Percentiles rank a stretch among this genome's conserved stretches.
phyloP scores from a whole-genome alignment of 768 basidiomycete species.

The Chiua virens region DNA sequence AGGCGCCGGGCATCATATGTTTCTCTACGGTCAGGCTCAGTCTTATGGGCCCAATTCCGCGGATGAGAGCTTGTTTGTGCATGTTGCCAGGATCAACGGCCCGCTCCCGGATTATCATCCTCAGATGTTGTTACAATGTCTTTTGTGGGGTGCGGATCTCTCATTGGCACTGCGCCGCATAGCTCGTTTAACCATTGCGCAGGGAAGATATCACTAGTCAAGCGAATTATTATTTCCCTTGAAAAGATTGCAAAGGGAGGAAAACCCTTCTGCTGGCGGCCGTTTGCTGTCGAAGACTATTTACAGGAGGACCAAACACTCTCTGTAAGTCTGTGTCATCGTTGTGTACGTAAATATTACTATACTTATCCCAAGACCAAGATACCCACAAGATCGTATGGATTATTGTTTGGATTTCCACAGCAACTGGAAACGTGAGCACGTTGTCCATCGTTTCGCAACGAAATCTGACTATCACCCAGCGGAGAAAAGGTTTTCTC shows the following conservation, averaged over 20 bases:
- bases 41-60: constrained; percentile 18
- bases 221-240: constrained; percentile 74
- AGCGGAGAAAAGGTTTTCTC: constrained; percentile 60
- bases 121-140: constrained; percentile 87
- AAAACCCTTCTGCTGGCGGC: constrained; percentile 39
- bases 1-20: constrained; percentile 81
- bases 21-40: constrained; percentile 62
- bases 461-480: constrained; percentile 3
- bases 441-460: neutral
- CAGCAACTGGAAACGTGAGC: constrained; percentile 48
- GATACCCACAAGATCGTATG: constrained; percentile 40
- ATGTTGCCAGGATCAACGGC: constrained; percentile 80
- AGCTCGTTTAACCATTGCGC: constrained; percentile 7
- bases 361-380: constrained; percentile 9
- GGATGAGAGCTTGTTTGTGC: constrained; percentile 67
- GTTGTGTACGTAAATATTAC: neutral
- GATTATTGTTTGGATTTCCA: constrained; percentile 51
- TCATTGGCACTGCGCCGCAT: neutral
- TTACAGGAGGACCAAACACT: constrained; percentile 18
- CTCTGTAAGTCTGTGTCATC: constrained; percentile 19
- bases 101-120: constrained; percentile 92
- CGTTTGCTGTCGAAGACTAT: constrained; percentile 53
- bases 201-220: constrained; percentile 87
- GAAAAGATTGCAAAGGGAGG: constrained; percentile 32
- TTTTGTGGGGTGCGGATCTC: constrained; percentile 76